A percentile compares a stretch with the other conserved stretches of the same genome.
Conservation (phyloP, 148 eudicot genomes). For the Chenopodium berlandieri region DNA sequence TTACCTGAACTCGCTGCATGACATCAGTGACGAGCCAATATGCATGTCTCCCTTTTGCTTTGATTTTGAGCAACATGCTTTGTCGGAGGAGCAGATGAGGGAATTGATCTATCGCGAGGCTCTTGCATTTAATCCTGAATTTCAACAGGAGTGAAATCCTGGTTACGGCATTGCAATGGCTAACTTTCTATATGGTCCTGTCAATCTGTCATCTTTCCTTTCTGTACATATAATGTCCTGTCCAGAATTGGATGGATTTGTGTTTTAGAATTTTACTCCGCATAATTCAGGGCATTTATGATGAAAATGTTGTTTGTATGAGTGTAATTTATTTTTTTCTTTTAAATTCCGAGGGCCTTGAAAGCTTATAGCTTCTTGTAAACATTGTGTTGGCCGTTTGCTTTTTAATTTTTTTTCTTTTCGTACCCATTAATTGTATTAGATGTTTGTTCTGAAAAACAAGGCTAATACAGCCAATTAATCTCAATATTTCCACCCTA, state of each 20-base stretch:
- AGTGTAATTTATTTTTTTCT: not conserved
- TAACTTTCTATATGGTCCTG: not conserved
- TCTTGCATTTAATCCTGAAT: constrained; percentile 89
- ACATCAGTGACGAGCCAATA: constrained; percentile 78
- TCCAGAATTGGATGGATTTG: constrained; percentile 13
- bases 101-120: constrained; percentile 88
- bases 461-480: constrained; percentile 22
- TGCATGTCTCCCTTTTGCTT: constrained; percentile 78
- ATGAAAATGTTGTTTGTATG: constrained; percentile 16
- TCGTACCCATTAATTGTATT: constrained; percentile 18
- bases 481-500: constrained; percentile 4
- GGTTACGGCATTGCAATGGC: constrained; percentile 1
- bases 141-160: constrained; percentile 42
- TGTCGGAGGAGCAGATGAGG: constrained; percentile 90
- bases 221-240: constrained; percentile 31
- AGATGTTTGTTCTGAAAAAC: constrained; percentile 8
- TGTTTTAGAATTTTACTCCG: constrained; percentile 20
- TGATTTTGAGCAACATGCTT: constrained; percentile 86
- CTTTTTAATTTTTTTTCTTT: constrained; percentile 8
- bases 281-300: constrained; percentile 33
- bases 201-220: constrained; percentile 4
- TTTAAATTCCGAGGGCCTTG: constrained; percentile 6
- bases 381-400: constrained; percentile 3
- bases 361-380: constrained; percentile 9
- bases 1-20: constrained; percentile 74